Evolutionary conservation across 2,329 filamentous ascomycete species (phyloP), one percentile per base, ranked within the genome.

Genomic region (Paecilomyces formosus): DNA sequence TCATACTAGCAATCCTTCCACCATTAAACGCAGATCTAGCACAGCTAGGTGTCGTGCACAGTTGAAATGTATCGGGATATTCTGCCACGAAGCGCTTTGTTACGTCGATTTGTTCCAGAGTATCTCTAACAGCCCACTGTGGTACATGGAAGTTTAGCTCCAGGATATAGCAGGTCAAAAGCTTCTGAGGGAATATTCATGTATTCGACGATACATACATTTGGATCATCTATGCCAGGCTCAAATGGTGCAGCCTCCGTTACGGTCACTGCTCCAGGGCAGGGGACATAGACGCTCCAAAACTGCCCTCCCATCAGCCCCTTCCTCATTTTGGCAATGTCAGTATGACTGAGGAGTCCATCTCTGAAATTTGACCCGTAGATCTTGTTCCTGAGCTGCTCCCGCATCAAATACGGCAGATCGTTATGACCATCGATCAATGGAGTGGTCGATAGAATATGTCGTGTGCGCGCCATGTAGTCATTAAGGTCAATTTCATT

Each of bases 341-440:
- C 69, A 11, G 65, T 70, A 53, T 71, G 67, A 30, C 65, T 60
- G n/a, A 58, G 51, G 31, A 65, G 57, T 3, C 62, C 58, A 52
- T 24, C 33, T 22, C 50, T 53, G 30, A 33, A 45, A 39, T 28
- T 57, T 5, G 39, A 45, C 15, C 62, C 60, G 58, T 68, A 64
- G 21, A 70, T 63, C 53, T 65, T 65, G 31, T 64, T 64, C 28
- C 68, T 53, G 31, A 65, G 58, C 39, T 65, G 58, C 15, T 62
- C 60, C 18, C 66, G 60, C 35, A 70, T 55, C 21, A 68, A 55
- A 56, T 64, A 62, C 3, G 68, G 68, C 28, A 69, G 57, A 57
- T 70, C 68, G 58, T 70, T 70, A 57, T 70, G 67, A 3, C 68
- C 68, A 58, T 70, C 68, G 22, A 68, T 65, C 30, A 69, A 56